A percentile compares a stretch with the other conserved stretches of the same genome.
phyloP scores from a whole-genome alignment of 768 basidiomycete species.

The Imleria badia region DNA sequence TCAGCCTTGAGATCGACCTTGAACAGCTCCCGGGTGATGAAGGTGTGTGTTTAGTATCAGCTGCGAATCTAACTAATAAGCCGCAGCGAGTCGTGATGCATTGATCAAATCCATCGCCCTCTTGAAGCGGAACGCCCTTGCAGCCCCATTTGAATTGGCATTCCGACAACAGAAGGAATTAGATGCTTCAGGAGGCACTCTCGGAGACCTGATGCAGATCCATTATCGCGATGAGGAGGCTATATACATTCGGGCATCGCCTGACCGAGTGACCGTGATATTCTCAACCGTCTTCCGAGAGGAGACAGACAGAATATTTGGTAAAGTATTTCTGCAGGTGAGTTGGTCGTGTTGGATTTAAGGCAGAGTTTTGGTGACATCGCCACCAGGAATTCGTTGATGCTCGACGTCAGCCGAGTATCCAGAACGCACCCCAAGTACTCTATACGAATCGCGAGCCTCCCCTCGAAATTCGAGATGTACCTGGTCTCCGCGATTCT shows the following conservation, averaged over 20 bases:
- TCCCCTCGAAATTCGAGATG: slow-evolving; percentile 91
- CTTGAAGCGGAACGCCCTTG: slow-evolving; percentile 90
- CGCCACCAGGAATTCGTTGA: slow-evolving; percentile 90
- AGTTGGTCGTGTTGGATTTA: slow-evolving; percentile 8
- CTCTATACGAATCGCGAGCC: slow-evolving; percentile 93
- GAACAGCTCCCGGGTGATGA: slow-evolving; percentile 79
- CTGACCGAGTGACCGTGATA: slow-evolving; percentile 95
- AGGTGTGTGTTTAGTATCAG: slow-evolving; percentile 49
- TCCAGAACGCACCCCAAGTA: slow-evolving; percentile 97
- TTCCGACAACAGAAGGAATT: slow-evolving; percentile 82
- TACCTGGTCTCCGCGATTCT: slow-evolving; percentile 74
- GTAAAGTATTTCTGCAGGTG: slow-evolving; percentile 97
- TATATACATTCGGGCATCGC: slow-evolving; percentile 90
- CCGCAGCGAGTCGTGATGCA: slow-evolving; percentile 70
- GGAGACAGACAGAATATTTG: slow-evolving; percentile 95
- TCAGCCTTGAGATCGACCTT: slow-evolving; percentile 83
- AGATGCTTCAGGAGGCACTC: slow-evolving; percentile 64
- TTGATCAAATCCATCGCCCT: slow-evolving; percentile 81
- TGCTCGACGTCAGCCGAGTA: slow-evolving; percentile 87
- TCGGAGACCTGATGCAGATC: slow-evolving; percentile 86
- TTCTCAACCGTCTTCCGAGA: slow-evolving; percentile 97
- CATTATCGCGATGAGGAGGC: slow-evolving; percentile 97
- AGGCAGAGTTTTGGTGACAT: slow-evolving; percentile 4
- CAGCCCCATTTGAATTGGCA: slow-evolving; percentile 90
- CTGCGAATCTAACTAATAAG: slow-evolving; percentile 5